Base-by-base conservation (phyloP, 2,329 filamentous ascomycete species). In the Colletotrichum tabaci region DNA sequence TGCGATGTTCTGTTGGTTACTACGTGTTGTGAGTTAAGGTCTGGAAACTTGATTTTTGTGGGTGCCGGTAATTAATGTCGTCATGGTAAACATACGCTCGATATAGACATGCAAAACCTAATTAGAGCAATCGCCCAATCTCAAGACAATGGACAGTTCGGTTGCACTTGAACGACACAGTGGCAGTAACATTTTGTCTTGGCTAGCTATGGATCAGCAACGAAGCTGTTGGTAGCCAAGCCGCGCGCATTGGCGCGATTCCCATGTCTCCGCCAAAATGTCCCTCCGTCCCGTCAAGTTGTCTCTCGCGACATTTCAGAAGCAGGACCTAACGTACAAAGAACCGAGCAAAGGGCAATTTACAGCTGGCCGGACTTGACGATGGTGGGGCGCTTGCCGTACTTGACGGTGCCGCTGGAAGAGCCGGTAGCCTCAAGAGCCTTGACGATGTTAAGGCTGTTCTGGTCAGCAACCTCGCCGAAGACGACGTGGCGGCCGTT, bases 401-500 rank as follows among this genome's bases (percentile, higher is more conserved):
- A 89, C 79, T 87, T 85, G 80, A 90, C 83, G 71, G 84, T 81
- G 72, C 90, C 90, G 78, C 80, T 86, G 75, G 83, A 78, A 72
- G 84, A 86, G 77, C 90, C 90, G 66, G 85, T 87, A 65, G 87
- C 88, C 87, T 92, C 90, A 52, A 92, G 80, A 72, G 88, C 85
- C 84, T 85, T 87, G 82, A 92, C 89, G 69, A 91, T 75, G 40
- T 83, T 78, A 81, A 90, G 76, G 68, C 84, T 86, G 55, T 82
- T 75, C 1, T 81, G 72, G 74, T 88, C 86, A 70, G 85, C 85
- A 57, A 95, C 92, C 86, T 93, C 87, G 81, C 94, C 94, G 85
- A 95, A 95, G 81, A 95, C 93, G 83, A 95, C 93, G 88, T 96
- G 94, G 83, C 92, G 92, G 80, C 90, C 90, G 82, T 96, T 89